A percentile compares a stretch with the other conserved stretches of the same genome.
Conservation (phyloP, 2,329 filamentous ascomycete species). For the Hyphodiscus sp. region DNA sequence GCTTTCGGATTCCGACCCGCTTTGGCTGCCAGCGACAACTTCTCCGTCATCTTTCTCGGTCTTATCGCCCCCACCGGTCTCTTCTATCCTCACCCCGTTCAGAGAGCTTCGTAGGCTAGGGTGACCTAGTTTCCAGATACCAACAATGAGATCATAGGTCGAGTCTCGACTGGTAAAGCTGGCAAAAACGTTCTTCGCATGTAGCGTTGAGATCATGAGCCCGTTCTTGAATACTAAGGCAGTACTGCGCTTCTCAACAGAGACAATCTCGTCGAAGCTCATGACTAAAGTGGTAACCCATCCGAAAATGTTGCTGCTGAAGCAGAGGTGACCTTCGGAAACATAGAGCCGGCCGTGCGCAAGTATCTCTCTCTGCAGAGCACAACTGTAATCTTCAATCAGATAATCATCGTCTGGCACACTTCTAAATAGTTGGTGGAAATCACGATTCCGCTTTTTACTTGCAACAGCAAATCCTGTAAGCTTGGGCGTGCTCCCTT, state of each 20-base stretch:
- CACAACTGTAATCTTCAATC: constrained; percentile 97
- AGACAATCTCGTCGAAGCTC: constrained; percentile 95
- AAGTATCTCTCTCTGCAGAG: constrained; percentile 89
- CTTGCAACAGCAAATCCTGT: constrained; percentile 95
- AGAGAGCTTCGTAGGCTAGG: constrained; percentile 85
- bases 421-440: constrained; percentile 88
- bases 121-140: constrained; percentile 97
- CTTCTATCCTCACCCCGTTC: constrained; percentile 78
- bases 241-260: constrained; percentile 93
- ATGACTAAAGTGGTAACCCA: constrained; percentile 98
- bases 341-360: constrained; percentile 92
- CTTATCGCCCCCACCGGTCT: constrained; percentile 77
- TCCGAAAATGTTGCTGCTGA: constrained; percentile 96
- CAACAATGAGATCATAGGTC: constrained; percentile 93
- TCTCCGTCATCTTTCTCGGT: constrained; percentile 68
- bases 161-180: constrained; percentile 92
- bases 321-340: constrained; percentile 95
- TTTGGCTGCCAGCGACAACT: constrained; percentile 39
- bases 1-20: constrained; percentile 45
- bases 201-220: constrained; percentile 90
- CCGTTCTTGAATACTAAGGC: constrained; percentile 95
- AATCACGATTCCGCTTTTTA: constrained; percentile 93
- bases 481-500: constrained; percentile 60
- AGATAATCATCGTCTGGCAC: constrained; percentile 97
- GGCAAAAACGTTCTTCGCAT: constrained; percentile 92